These are phyloP conservation scores for Gigaspora rosea DNA, from an alignment of 192 early-diverging fungal species.

Conservation along the genomic window DNA sequence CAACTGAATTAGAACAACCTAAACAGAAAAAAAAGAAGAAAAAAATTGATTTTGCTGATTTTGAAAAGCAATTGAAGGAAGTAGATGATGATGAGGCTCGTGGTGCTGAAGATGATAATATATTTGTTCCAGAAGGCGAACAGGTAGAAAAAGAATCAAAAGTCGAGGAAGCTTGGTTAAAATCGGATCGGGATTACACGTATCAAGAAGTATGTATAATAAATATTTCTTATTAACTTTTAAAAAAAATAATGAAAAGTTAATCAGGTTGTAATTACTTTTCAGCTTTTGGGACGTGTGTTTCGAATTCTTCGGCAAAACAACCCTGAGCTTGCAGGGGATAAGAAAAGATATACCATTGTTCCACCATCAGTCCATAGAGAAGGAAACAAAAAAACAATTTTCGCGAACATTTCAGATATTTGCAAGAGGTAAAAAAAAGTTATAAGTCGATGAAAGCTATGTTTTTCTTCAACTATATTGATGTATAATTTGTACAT, in stretches of 20 bases:
- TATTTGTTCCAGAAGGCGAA: constrained; percentile 47
- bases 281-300: constrained; percentile 82
- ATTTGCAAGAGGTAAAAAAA: constrained; percentile 75
- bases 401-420: constrained; percentile 95
- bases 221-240: neutral
- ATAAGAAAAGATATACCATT: constrained; percentile 93
- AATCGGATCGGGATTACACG: constrained; percentile 89
- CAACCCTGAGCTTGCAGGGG: constrained; percentile 90
- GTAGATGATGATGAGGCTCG: constrained; percentile 69
- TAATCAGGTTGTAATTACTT: constrained; percentile 17
- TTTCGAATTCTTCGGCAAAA: constrained; percentile 90
- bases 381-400: constrained; percentile 95
- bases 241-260: neutral
- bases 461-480: neutral
- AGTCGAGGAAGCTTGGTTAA: constrained; percentile 81
- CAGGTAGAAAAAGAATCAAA: constrained; percentile 46
- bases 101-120: constrained; percentile 31
- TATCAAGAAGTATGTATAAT: constrained; percentile 73
- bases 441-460: neutral
- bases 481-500: neutral
- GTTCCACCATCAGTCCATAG: constrained; percentile 86
- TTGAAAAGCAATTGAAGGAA: constrained; percentile 53
- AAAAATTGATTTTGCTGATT: constrained; percentile 49
- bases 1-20: constrained; percentile 61
- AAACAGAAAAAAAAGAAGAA: constrained; percentile 80